Conservation (phyloP, 805 yeast genomes). For the Pichia paraexigua region DNA sequence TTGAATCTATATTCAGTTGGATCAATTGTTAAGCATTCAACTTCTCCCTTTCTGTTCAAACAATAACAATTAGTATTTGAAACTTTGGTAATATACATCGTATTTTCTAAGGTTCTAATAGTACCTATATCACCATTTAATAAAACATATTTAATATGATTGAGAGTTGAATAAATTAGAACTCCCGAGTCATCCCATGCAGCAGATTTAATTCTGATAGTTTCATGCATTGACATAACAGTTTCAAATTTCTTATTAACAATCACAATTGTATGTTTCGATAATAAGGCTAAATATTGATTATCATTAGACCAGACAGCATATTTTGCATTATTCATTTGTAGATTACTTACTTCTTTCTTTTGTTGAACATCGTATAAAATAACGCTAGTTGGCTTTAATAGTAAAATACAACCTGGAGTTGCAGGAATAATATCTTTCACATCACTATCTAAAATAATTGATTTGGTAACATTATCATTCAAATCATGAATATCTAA, state of each 20-base stretch:
- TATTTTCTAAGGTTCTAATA: constrained; percentile 82
- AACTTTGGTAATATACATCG: constrained; percentile 73
- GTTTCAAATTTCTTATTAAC: constrained; percentile 72
- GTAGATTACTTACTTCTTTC: constrained; percentile 60
- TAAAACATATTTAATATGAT: constrained; percentile 89
- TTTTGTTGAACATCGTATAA: constrained; percentile 91
- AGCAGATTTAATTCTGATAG: constrained; percentile 92
- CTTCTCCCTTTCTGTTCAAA: constrained; percentile 77
- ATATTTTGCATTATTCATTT: constrained; percentile 75
- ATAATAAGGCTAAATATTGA: constrained; percentile 75
- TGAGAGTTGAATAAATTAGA: constrained; percentile 84
- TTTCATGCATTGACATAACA: constrained; percentile 85
- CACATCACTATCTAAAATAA: constrained; percentile 58
- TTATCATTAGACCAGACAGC: constrained; percentile 86
- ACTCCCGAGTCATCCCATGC: constrained; percentile 96
- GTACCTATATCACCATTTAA: constrained; percentile 95
- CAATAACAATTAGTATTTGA: constrained; percentile 67
- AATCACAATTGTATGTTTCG: constrained; percentile 88
- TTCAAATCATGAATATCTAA: constrained; percentile 78
- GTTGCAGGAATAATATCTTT: constrained; percentile 70
- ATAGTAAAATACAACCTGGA: constrained; percentile 73
- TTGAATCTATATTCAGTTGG: constrained; percentile 97
- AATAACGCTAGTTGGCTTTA: constrained; percentile 65
- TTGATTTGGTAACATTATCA: constrained; percentile 73
- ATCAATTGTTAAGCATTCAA: constrained; percentile 71